Conservation (phyloP, 352 stramenopile species). For the Globisporangium alternatum region DNA sequence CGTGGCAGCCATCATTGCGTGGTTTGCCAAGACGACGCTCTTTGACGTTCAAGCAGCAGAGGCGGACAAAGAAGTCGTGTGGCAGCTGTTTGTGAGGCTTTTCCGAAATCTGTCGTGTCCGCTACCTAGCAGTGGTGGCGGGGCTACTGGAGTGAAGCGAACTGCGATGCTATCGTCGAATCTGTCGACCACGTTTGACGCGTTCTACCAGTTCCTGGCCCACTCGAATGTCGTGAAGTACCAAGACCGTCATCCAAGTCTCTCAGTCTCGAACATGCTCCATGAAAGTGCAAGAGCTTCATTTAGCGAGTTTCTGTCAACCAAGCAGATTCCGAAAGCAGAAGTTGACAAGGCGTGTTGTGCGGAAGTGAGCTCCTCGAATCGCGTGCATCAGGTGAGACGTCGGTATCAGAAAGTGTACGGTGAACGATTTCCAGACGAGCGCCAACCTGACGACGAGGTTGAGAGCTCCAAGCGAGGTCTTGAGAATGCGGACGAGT, state of each 20-base stretch:
- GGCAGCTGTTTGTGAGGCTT: constrained; percentile 32
- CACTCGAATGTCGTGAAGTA: constrained; percentile 41
- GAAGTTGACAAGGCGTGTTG: constrained; percentile 17
- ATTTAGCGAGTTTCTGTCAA: constrained; percentile 22
- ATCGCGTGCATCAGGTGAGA: constrained; percentile 9
- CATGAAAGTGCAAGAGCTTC: constrained; percentile 17
- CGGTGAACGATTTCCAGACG: constrained; percentile 26
- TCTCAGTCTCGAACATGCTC: constrained; percentile 17
- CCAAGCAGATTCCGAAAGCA: constrained; percentile 19
- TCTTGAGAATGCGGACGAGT: constrained; percentile 10
- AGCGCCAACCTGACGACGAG: constrained; percentile 14
- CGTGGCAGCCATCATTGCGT: constrained; percentile 23
- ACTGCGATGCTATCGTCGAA: constrained; percentile 16
- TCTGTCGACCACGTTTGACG: constrained; percentile 34
- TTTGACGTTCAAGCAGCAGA: constrained; percentile 47
- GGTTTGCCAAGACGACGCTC: constrained; percentile 36
- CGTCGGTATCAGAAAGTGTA: constrained; percentile 14
- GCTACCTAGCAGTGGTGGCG: neutral
- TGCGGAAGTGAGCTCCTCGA: constrained; percentile 14
- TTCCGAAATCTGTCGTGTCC: constrained; percentile 17
- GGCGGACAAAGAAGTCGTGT: constrained; percentile 39
- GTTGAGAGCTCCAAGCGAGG: constrained; percentile 20
- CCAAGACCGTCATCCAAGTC: neutral
- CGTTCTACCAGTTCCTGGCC: constrained; percentile 42
- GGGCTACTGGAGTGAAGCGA: neutral